Evolutionary conservation across 805 yeast genomes (phyloP).

Genomic region (Torulaspora delbrueckii): DNA sequence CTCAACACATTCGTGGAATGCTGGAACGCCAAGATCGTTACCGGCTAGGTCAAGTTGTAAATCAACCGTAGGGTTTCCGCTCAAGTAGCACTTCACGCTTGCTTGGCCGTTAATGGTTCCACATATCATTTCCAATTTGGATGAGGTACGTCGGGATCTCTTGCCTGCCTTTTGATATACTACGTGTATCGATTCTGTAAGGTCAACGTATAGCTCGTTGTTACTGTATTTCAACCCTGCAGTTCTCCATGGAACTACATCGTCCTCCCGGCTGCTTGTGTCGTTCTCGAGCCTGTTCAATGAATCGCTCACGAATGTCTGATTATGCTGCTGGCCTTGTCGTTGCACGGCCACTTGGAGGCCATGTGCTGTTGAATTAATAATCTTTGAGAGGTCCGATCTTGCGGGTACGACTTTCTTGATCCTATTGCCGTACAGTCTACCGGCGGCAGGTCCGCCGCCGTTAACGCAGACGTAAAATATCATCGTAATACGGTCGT

Average conservation of each 20-base stretch:
- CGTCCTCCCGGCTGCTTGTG: slow-evolving; percentile 17
- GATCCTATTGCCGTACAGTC: slow-evolving; percentile 52
- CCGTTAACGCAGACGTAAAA: slow-evolving; percentile 75
- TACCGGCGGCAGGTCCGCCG: slow-evolving; percentile 69
- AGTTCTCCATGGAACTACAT: slow-evolving; percentile 70
- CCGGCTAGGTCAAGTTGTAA: slow-evolving; percentile 47
- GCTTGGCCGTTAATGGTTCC: slow-evolving; percentile 58
- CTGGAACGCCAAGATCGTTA: slow-evolving; percentile 49
- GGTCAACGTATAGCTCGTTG: slow-evolving; percentile 83
- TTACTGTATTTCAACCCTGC: slow-evolving; percentile 64
- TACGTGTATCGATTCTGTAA: slow-evolving; percentile 60
- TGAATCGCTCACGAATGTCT: not conserved
- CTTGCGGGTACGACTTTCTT: slow-evolving; percentile 61
- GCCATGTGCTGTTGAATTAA: slow-evolving; percentile 37
- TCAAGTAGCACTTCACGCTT: slow-evolving; percentile 59
- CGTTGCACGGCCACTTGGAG: slow-evolving; percentile 20
- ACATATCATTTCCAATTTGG: slow-evolving; percentile 13
- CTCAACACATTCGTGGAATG: slow-evolving; percentile 68
- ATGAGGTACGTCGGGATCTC: not conserved
- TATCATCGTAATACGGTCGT: slow-evolving; percentile 64
- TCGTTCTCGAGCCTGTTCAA: slow-evolving; percentile 3
- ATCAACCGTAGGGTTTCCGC: slow-evolving; percentile 71
- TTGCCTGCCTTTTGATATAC: slow-evolving; percentile 35
- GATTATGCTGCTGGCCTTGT: slow-evolving; percentile 7
- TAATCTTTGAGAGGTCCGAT: slow-evolving; percentile 32